phyloP scores from a whole-genome alignment of 2,329 filamentous ascomycete species.

The Trichoderma sp. region DNA sequence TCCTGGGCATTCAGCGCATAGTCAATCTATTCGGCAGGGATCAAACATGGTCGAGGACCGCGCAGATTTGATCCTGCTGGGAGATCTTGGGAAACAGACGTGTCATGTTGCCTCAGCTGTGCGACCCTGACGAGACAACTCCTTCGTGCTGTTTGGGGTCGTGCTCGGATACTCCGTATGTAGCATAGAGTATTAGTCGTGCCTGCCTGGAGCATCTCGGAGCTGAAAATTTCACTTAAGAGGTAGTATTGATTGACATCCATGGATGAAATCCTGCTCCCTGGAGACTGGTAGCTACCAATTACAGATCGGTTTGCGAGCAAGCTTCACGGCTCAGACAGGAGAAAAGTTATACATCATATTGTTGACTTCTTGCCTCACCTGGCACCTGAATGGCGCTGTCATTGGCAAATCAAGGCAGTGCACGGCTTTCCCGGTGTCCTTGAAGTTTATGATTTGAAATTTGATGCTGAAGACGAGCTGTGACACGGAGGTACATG shows the following conservation, averaged over 20 bases:
- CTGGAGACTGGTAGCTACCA: background rate
- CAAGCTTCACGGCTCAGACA: background rate
- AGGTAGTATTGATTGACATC: background rate
- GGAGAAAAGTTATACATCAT: background rate
- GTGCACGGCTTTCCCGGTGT: background rate
- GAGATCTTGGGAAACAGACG: background rate
- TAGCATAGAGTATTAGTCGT: background rate
- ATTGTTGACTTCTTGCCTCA: background rate
- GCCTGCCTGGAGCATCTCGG: background rate
- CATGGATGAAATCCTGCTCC: background rate
- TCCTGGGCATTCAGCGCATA: background rate
- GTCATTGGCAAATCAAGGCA: background rate
- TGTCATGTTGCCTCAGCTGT: constrained; percentile 1
- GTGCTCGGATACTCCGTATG: background rate
- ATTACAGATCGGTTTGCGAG: background rate
- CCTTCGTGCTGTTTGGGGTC: background rate
- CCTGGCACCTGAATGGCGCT: background rate
- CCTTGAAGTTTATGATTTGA: background rate
- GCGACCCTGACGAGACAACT: constrained; percentile 1
- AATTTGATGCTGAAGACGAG: background rate
- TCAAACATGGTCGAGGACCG: background rate
- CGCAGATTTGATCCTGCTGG: constrained; percentile 7
- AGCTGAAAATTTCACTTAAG: background rate
- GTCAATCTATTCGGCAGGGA: background rate
- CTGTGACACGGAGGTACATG: background rate